Evolutionary conservation across 768 basidiomycete genomes (phyloP), one percentile per base, ranked within the genome.

Genomic region (Cystoderma amianthinum): DNA sequence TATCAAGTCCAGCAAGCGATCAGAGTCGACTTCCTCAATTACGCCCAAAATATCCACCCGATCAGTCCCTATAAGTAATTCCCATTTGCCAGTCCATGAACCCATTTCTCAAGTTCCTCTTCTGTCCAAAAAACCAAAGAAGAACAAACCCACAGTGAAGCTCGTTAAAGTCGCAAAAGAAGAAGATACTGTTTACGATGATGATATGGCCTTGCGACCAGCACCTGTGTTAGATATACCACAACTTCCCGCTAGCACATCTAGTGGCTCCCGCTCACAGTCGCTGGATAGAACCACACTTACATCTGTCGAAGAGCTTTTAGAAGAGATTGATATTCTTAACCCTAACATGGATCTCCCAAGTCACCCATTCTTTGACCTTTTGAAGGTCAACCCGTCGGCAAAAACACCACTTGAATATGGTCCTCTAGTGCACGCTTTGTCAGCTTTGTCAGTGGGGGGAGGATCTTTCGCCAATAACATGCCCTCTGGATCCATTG

Each of bases 401-500:
- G 74, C 79, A 38, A 85, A 80, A 53, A 80, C 87, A 71, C 85
- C 87, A 10, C 61, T 90, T 33, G 85, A 89, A 49, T 92, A 92
- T 50, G 85, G 82, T 1, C 87, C 89, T 22, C 64, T 92, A 36
- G 88, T 90, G 1, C 86, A 90, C 53, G 89, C 90, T 1, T 61
- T 92, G 19, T 90, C 90, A 5, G 86, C 89, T 10, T 66, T 92
- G 24, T 91, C 90, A 1, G 85, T 88, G 11, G 86, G 86, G 2
- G 85, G 88, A 7, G 85, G 85, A 6, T 87, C 85, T 5, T 90
- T 90, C 52, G 81, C 86, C 25, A 82, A 80, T 48, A 85, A 79
- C 50, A 81, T 89, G 67, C 86, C 89, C 12, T 81, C 85, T 4
- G 85, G 85, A 9, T 86, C 87, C n/a, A 89, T 91, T 54, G 89